Base-by-base conservation (phyloP, 1,284 basidiomycete genomes). In the Fomitopsis palustris region DNA sequence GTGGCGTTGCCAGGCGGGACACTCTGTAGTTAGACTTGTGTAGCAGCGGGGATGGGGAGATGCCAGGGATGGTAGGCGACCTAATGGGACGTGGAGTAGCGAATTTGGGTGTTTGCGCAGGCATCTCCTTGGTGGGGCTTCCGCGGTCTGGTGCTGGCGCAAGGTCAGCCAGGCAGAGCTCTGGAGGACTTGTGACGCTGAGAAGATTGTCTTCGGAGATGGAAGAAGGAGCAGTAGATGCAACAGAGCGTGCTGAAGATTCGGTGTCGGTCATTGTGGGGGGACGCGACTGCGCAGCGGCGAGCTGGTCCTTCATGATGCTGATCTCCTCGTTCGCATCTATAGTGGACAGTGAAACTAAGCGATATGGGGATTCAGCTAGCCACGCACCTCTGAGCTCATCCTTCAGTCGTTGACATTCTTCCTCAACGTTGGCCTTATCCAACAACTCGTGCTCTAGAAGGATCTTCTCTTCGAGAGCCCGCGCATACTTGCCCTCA, bases 371-470 rank as follows among this genome's bases (percentile, higher is more conserved):
- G 23, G 16, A 29, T n/a, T 57, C 55, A 51, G 63, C 38, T 54
- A 61, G 58, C 54, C 55, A 56, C 82, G 58, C 62, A 95, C 95
- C 96, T 85, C 95, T 78, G 33, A 98, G 76, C 71, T 98, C 95
- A 70, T 99, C 97, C 74, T 89, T 95, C 58, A 97, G 74, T 45
- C 97, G 82, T 74, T 99, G 97, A 55, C 83, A 86, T 69, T 97
- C 93, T 73, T 97, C 96, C 70, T 98, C 95, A 38, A 98, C 72
- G 62, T 82, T 87, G 3, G 93, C 90, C 75, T 96, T 96, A 73
- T 91, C 90, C 45, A 98, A 78, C n/a, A 99, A 79, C 71, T 99
- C 97, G 67, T 98, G 94, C 73, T 99, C 97, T 35, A 99, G 81
- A 47, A 99, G 76, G 53, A 97, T 98, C 75, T 98, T 98, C 77